These are phyloP conservation scores for Mycena kentingensis DNA, from an alignment of 768 basidiomycete genomes.

Conservation along the genomic window DNA sequence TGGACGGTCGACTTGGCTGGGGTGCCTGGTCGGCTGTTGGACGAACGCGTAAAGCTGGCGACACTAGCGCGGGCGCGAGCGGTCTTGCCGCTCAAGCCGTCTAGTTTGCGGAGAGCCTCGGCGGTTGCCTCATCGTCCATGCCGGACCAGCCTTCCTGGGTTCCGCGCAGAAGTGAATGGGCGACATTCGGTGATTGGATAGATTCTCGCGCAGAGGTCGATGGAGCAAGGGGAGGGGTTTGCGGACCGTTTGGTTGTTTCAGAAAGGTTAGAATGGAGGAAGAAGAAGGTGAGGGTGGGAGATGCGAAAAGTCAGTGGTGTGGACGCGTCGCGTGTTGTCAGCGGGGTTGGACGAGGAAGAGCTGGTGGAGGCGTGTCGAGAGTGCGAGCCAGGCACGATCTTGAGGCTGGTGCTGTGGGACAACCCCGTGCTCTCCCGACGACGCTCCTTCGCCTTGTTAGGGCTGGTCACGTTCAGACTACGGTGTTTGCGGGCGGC, in stretches of 20 bases:
- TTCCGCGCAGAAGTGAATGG: constrained; percentile 82
- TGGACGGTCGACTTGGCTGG: constrained; percentile 67
- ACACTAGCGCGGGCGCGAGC: constrained; percentile 78
- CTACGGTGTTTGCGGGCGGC: constrained; percentile 70
- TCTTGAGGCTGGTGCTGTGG: constrained; percentile 41
- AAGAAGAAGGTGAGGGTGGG: constrained; percentile 89
- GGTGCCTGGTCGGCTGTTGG: constrained; percentile 73
- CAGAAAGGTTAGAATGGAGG: constrained; percentile 83
- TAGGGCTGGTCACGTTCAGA: constrained; percentile 55
- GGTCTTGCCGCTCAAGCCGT: constrained; percentile 79
- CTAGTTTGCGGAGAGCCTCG: constrained; percentile 89
- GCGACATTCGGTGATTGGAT: constrained; percentile 63
- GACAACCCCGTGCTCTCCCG: constrained; percentile 54
- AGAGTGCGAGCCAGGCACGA: constrained; percentile 45
- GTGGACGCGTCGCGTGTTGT: constrained; percentile 62
- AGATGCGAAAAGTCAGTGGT: constrained; percentile 85
- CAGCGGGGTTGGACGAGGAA: constrained; percentile 60
- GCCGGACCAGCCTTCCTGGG: constrained; percentile 87
- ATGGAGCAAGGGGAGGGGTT: constrained; percentile 37
- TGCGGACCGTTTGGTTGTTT: constrained; percentile 50
- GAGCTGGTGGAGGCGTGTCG: constrained; percentile 72
- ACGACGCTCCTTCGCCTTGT: constrained; percentile 58
- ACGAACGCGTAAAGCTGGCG: constrained; percentile 67
- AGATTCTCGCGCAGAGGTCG: constrained; percentile 46
- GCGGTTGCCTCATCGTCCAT: constrained; percentile 87